phyloP scores from a whole-genome alignment of 768 basidiomycete genomes.

The Termitomyces sp. region DNA sequence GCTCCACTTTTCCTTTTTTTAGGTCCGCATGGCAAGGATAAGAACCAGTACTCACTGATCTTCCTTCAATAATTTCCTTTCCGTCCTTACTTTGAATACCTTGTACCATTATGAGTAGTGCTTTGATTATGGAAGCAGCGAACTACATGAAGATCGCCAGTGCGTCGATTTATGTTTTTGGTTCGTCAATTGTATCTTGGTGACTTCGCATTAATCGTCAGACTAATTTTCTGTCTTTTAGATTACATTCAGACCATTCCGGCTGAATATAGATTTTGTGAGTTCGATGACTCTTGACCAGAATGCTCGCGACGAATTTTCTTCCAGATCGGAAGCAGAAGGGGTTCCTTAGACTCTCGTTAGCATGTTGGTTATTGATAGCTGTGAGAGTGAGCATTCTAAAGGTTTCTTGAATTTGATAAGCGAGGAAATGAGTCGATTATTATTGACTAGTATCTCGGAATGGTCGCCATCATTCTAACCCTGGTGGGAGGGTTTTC shows the following conservation, averaged over 20 bases:
- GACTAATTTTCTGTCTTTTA: neutral
- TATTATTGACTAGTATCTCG: constrained; percentile 11
- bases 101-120: neutral
- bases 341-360: constrained; percentile 11
- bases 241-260: constrained; percentile 17
- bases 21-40: neutral
- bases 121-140: constrained; percentile 3
- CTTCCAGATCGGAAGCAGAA: constrained; percentile 12
- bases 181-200: neutral
- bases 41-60: neutral
- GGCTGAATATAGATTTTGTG: constrained; percentile 14
- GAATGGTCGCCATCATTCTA: constrained; percentile 14
- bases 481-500: constrained; percentile 14
- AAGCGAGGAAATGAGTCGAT: neutral
- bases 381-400: constrained; percentile 8
- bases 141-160: constrained; percentile 17
- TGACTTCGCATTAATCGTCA: neutral
- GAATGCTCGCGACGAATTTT: neutral
- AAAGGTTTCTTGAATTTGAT: too few species aligned
- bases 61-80: neutral
- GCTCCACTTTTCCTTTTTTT: neutral
- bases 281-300: neutral
- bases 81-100: neutral
- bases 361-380: constrained; percentile 16
- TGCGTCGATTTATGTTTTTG: constrained; percentile 15